These are phyloP conservation scores for Komagataella mondaviorum DNA, from an alignment of 805 yeast species.

Conservation along the genomic window DNA sequence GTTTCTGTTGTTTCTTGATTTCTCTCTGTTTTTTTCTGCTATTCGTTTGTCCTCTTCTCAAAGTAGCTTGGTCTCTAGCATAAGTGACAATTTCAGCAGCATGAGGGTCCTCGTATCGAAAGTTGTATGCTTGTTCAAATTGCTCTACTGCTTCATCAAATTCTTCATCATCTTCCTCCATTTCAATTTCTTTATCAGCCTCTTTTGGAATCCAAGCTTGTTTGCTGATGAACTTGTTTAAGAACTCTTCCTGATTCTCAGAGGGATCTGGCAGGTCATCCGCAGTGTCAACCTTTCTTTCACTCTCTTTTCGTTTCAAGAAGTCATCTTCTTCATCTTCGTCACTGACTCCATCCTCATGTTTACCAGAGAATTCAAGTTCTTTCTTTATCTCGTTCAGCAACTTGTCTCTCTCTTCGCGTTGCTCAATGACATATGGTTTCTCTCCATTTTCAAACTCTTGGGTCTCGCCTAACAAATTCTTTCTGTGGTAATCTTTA, in stretches of 20 bases:
- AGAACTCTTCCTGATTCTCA: slow-evolving; percentile 51
- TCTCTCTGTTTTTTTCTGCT: slow-evolving; percentile 77
- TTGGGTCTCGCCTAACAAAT: slow-evolving; percentile 41
- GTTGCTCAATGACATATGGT: slow-evolving; percentile 64
- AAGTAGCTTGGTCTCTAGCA: slow-evolving; percentile 88
- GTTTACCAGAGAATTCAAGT: slow-evolving; percentile 32
- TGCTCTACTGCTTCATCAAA: slow-evolving; percentile 87
- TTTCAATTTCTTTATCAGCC: slow-evolving; percentile 35
- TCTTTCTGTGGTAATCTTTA: slow-evolving; percentile 87
- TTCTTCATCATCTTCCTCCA: slow-evolving; percentile 65
- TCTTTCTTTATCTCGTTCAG: slow-evolving; percentile 67
- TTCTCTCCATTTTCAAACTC: slow-evolving; percentile 38
- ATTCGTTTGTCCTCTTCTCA: slow-evolving; percentile 67
- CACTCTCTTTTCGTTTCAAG: slow-evolving; percentile 33
- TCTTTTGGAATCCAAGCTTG: slow-evolving; percentile 86
- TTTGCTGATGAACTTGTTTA: slow-evolving; percentile 55
- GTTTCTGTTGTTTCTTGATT: slow-evolving; percentile 40
- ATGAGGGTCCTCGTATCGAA: slow-evolving; percentile 86
- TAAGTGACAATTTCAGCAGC: slow-evolving; percentile 86
- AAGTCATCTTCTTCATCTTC: slow-evolving; percentile 38
- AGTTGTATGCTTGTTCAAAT: slow-evolving; percentile 87
- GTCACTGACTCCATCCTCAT: slow-evolving; percentile 28
- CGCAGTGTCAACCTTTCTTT: slow-evolving; percentile 13
- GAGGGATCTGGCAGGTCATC: slow-evolving; percentile 51
- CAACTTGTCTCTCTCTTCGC: slow-evolving; percentile 62